Conservation (phyloP, 345 rosid species). For the Punica granatum region DNA sequence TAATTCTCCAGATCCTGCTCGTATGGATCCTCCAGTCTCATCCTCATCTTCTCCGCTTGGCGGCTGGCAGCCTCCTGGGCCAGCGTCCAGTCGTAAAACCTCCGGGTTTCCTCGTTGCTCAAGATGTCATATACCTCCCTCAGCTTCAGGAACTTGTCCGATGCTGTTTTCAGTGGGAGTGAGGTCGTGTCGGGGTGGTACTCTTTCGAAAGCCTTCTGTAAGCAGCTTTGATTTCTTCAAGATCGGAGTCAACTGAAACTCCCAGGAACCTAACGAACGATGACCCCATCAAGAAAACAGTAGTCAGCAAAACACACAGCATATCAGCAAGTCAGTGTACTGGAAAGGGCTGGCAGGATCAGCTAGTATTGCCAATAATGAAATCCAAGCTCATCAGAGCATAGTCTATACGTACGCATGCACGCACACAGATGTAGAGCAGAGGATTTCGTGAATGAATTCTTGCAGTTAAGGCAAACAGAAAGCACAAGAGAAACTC, state of each 20-base stretch:
- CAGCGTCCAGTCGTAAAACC: conserved; percentile 84
- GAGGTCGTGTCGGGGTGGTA: conserved; percentile 96
- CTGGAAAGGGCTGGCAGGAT: too few species aligned
- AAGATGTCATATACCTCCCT: conserved; percentile 57
- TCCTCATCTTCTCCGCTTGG: conserved; percentile 68
- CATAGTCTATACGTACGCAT: too few species aligned
- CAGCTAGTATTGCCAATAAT: too few species aligned
- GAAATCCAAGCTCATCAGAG: too few species aligned
- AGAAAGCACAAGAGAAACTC: background rate
- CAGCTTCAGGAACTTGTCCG: conserved; percentile 75
- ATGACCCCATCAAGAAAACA: background rate
- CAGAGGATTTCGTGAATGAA: too few species aligned
- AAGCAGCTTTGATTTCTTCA: conserved; percentile 85
- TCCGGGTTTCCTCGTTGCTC: conserved; percentile 56
- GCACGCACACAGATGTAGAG: too few species aligned
- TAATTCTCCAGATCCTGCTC: conserved; percentile 39
- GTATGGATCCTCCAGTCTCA: conserved; percentile 66
- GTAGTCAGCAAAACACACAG: background rate
- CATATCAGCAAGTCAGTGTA: too few species aligned
- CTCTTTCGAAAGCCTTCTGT: conserved; percentile 78
- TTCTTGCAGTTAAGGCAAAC: too few species aligned
- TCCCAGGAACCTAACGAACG: conserved; percentile 64
- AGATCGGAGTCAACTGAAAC: conserved; percentile 59
- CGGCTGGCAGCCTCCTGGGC: conserved; percentile 86
- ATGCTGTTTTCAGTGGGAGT: conserved; percentile 73